Conservation (phyloP, 352 stramenopile species). For the Thraustochytrium sp. region DNA sequence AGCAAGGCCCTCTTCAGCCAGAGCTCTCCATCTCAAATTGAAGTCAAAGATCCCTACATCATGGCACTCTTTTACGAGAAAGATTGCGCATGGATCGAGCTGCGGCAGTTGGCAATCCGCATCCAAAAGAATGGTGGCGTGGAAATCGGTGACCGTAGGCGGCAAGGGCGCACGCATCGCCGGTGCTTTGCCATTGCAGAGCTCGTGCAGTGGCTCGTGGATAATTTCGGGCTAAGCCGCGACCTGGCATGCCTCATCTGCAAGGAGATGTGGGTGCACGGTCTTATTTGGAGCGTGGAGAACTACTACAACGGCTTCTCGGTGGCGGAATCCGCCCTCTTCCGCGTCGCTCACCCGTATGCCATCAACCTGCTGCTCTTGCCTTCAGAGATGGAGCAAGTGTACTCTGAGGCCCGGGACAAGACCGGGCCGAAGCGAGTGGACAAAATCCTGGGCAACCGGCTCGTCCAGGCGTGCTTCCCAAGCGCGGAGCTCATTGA, state of each 20-base stretch:
- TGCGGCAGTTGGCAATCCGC: conserved; percentile 15
- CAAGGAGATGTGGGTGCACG: background rate
- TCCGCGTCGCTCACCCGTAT: conserved; percentile 19
- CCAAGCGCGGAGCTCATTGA: background rate
- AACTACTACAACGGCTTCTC: background rate
- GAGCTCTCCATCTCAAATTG: background rate
- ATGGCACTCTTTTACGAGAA: background rate
- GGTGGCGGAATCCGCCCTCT: background rate
- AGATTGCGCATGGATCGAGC: background rate
- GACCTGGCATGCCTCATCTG: conserved; percentile 3
- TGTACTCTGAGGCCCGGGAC: background rate
- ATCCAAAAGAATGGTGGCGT: conserved; percentile 39
- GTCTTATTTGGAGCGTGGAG: background rate
- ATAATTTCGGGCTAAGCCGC: background rate
- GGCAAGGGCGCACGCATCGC: background rate
- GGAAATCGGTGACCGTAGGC: background rate
- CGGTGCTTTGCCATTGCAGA: background rate
- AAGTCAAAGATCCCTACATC: background rate
- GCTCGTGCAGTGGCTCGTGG: conserved; percentile 6
- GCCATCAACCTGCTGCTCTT: conserved; percentile 30
- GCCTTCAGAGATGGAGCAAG: conserved; percentile 29
- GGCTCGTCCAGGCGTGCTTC: background rate
- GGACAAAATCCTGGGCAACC: background rate
- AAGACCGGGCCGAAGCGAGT: background rate
- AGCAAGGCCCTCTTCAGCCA: background rate